Base-by-base conservation (phyloP, 208 protist species). In the Jaenimonas drosophilae region DNA sequence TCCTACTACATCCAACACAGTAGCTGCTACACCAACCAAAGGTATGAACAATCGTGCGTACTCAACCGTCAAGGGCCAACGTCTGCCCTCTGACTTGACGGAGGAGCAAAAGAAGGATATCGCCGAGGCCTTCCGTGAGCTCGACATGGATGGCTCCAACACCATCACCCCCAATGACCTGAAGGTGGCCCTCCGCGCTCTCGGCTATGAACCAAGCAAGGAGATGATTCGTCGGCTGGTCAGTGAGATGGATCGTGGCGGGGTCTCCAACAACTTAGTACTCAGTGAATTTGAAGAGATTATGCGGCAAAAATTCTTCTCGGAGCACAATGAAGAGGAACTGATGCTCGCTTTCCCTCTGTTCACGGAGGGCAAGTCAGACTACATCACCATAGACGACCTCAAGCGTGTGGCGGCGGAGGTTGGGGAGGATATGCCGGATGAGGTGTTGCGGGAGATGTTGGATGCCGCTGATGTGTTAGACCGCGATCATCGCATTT, bases 341-440 rank as follows among this genome's bases (percentile, higher is more conserved):
- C 69, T 97, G 7, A 43, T 77, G 14, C 83, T 97, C 6, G 93
- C 96, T 17, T 98, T 98, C 52, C 77, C 82, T 0, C 81, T 97
- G 28, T 97, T 98, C 68, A 96, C 95, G 20, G 71, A 87, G 21
- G 96, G 94, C 23, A 82, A 88, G 49, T 94, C 91, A 1, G 91
- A 97, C 37, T 95, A 71, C 49, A 98, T 98, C 49, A 92, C 87
- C 14, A 74, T 99, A 27, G 90, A 98, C 7, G 97, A 99, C 64
- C 65, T 99, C 17, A 95, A 94, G 44, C 52, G 84, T 0, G 92
- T 98, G 6, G 90, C 94, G 17, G 66, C 58, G 1, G 93, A 98
- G 52, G 64, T 99, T 2, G 94, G 93, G 4, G 96, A 98, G 63
- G 81, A 95, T 39, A 78, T 98, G 20, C 74, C 93, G 5, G 97